Percentiles rank a stretch among this genome's conserved stretches.
phyloP scores from a whole-genome alignment of 139 green algal genomes.

The Chlorella sp. region DNA sequence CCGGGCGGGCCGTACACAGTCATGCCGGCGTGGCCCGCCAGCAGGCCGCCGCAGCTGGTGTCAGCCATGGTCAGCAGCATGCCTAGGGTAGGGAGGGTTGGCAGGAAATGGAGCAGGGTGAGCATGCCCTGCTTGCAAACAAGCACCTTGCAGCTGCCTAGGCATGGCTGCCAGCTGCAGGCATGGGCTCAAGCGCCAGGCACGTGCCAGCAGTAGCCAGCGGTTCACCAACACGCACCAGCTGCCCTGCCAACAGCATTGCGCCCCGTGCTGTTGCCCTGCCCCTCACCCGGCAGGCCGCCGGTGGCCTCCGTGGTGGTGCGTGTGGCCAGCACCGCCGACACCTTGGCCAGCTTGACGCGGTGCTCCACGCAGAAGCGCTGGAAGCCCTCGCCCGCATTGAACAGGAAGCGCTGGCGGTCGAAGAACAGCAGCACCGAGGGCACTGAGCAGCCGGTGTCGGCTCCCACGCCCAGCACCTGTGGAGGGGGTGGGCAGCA shows the following conservation, averaged over 20 bases:
- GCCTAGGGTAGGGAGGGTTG: slow-evolving; percentile 38
- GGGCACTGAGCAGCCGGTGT: slow-evolving; percentile 77
- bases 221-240: background rate
- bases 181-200: background rate
- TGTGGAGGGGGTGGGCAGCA: background rate
- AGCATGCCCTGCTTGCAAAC: background rate
- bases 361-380: slow-evolving; percentile 88
- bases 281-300: slow-evolving; percentile 82
- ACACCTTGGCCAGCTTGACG: slow-evolving; percentile 76
- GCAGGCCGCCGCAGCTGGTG: slow-evolving; percentile 38
- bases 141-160: no score
- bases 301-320: slow-evolving; percentile 75
- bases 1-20: slow-evolving; percentile 43
- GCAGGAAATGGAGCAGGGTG: background rate
- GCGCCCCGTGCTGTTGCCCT: background rate
- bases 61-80: slow-evolving; percentile 75
- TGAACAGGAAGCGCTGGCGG: slow-evolving; percentile 92
- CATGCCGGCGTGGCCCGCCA: slow-evolving; percentile 38
- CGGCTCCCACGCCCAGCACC: slow-evolving; percentile 64
- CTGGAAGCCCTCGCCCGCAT: slow-evolving; percentile 96
- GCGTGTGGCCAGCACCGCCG: slow-evolving; percentile 72
- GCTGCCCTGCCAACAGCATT: background rate
- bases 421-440: slow-evolving; percentile 95
- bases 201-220: no score
- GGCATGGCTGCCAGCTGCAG: background rate